phyloP scores from a whole-genome alignment of 768 basidiomycete species.

The Tulasnella sp. region DNA sequence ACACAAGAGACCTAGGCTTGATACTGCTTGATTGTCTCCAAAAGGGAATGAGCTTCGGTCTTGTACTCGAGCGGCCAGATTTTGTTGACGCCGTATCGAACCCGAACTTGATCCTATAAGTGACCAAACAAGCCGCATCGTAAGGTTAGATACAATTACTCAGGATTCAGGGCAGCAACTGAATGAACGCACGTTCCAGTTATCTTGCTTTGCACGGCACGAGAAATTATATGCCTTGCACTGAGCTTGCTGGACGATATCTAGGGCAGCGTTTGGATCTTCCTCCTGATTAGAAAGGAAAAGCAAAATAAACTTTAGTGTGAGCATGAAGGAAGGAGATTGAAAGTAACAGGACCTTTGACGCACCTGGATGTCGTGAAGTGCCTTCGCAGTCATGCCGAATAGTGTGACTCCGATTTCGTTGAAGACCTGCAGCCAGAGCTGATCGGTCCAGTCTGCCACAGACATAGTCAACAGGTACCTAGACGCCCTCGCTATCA shows the following conservation, averaged over 20 bases:
- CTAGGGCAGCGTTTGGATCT: constrained; percentile 47
- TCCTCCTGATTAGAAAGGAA: constrained; percentile 51
- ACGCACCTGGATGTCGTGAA: constrained; percentile 58
- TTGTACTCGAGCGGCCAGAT: constrained; percentile 56
- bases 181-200: constrained; percentile 53
- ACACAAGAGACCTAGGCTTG: background rate
- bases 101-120: constrained; percentile 61
- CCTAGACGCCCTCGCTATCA: constrained; percentile 28
- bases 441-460: constrained; percentile 79
- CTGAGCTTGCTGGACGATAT: constrained; percentile 48
- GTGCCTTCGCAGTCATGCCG: constrained; percentile 64
- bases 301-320: no score
- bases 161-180: background rate
- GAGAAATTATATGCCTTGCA: constrained; percentile 71
- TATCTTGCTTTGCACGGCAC: constrained; percentile 79
- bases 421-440: constrained; percentile 94
- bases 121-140: background rate
- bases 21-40: constrained; percentile 42
- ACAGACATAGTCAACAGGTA: constrained; percentile 79
- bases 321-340: background rate
- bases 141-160: background rate
- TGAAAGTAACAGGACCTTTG: background rate
- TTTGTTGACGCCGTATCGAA: constrained; percentile 70
- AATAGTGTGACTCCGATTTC: constrained; percentile 73
- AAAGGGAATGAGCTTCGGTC: constrained; percentile 47